A percentile compares a stretch with the other conserved stretches of the same genome.
phyloP scores from a whole-genome alignment of 2,329 filamentous ascomycete genomes.

The Talaromyces sp. region DNA sequence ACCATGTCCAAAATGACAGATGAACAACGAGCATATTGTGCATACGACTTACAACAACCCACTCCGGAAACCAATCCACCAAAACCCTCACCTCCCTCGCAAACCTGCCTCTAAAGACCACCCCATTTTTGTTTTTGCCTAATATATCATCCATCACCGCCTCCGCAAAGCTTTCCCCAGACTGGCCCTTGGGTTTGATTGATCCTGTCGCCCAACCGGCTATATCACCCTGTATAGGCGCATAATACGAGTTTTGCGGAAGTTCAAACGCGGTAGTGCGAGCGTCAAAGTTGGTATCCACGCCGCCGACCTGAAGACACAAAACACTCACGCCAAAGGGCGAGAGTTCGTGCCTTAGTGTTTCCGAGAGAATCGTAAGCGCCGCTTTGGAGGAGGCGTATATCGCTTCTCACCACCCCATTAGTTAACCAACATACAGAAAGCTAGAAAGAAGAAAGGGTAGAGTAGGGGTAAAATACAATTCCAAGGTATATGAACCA shows the following conservation, averaged over 20 bases:
- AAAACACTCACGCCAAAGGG: neutral
- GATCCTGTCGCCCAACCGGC: neutral
- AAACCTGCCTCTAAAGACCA: neutral
- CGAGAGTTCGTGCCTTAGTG: neutral
- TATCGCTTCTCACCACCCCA: neutral
- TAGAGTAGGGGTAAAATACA: neutral
- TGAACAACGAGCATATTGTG: neutral
- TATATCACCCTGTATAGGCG: neutral
- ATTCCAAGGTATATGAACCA: neutral
- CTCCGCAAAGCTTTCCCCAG: neutral
- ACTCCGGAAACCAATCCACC: neutral
- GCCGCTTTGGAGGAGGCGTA: neutral
- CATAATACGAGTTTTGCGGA: neutral
- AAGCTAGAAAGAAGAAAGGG: too few relatives aligned
- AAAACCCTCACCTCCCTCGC: neutral
- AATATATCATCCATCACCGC: neutral
- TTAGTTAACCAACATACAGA: neutral
- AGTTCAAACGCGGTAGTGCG: neutral
- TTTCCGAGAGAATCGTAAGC: neutral
- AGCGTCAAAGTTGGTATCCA: neutral
- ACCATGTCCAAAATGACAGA: neutral
- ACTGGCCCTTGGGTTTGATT: neutral
- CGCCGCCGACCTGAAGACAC: neutral
- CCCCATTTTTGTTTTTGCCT: neutral
- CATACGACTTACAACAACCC: neutral